Base-by-base conservation (phyloP, 2,329 filamentous ascomycete genomes). In the Teratosphaeriaceae sp. region DNA sequence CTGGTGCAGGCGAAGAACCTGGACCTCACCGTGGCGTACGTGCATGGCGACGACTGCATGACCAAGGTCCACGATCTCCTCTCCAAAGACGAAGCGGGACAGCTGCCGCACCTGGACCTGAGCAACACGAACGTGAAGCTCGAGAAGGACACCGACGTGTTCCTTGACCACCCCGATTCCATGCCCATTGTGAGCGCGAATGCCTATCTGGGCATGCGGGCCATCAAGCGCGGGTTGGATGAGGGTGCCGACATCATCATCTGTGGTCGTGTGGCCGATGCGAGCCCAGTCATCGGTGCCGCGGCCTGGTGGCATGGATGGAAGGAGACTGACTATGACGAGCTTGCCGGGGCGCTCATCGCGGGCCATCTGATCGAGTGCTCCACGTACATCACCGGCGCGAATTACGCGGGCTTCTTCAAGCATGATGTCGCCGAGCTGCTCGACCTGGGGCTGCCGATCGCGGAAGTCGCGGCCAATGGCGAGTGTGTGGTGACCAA, bases 21-120 rank as follows among this genome's bases (percentile, higher is more conserved):
- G 20, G 52, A 64, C 35, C 53, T 72, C 23, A 69, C 60, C 49
- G 62, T 73, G 3, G 70, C 69, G 2, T 72, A 66, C 61, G 62
- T 73, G 12, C 64, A 65, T 26, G 70, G 70, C 2, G 70, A 73
- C 29, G 47, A 55, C 27, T 22, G 50, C 5, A 42, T 55, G 38
- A 39, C 44, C 7, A 48, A 45, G 24, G 48, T 55, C 16, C 39
- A 49, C 9, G 47, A 49, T 12, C 43, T 55, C 21, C 26, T 54
- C 8, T 43, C 40, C 7, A 45, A 41, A 29, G 40, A 49, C 7
- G 48, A 46, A 26, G 36, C 47, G 3, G 47, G 43, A 29, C 40
- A 44, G 8, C 45, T 56, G 8, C 43, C 47, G 2, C 54, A 56
- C 47, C 49, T 56, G 7, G 53, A 56, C 35, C 46, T 42, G 18